Evolutionary conservation across 768 basidiomycete genomes (phyloP).

Genomic region (Sistotremastrum suecicum): DNA sequence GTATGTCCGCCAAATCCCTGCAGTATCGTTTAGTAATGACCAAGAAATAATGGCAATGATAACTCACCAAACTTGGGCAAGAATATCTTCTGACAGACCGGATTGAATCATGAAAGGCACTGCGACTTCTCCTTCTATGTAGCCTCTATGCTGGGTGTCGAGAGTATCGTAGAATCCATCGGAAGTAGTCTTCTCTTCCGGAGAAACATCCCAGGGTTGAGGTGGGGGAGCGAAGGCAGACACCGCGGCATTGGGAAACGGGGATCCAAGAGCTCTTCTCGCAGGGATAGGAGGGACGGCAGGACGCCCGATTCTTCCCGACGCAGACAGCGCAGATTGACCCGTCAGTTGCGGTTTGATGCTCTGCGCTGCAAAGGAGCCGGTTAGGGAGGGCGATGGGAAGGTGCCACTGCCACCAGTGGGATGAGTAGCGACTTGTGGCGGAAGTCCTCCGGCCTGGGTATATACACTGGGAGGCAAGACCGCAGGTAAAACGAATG

Average conservation of each 20-base stretch:
- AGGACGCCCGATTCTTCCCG: no score
- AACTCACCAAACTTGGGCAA: slow-evolving; percentile 87
- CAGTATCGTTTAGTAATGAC: slow-evolving; percentile 2
- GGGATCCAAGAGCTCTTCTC: not conserved
- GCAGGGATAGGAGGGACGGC: slow-evolving; percentile 1
- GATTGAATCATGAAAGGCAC: slow-evolving; percentile 94
- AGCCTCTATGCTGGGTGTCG: slow-evolving; percentile 61
- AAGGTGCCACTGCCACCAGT: slow-evolving; percentile 51
- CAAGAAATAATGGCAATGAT: not conserved
- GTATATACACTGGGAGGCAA: slow-evolving; percentile 82
- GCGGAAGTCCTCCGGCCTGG: slow-evolving; percentile 37
- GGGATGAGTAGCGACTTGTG: slow-evolving; percentile 31
- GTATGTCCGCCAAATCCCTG: slow-evolving; percentile 91
- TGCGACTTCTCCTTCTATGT: slow-evolving; percentile 84
- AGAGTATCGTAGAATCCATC: slow-evolving; percentile 76
- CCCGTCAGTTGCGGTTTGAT: slow-evolving; percentile 4
- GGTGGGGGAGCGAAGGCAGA: slow-evolving; percentile 7
- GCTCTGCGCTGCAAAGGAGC: not conserved
- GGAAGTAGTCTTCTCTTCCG: slow-evolving; percentile 60
- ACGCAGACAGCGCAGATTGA: not conserved
- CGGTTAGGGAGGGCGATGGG: not conserved
- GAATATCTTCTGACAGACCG: slow-evolving; percentile 59
- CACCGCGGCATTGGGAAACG: slow-evolving; percentile 1
- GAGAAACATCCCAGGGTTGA: slow-evolving; percentile 67
- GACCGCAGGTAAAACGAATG: slow-evolving; percentile 53